Percentiles rank a stretch among this genome's conserved stretches.
These are phyloP conservation scores for Arabidopsis suecica DNA, from an alignment of 345 rosid species.

Conservation along the genomic window DNA sequence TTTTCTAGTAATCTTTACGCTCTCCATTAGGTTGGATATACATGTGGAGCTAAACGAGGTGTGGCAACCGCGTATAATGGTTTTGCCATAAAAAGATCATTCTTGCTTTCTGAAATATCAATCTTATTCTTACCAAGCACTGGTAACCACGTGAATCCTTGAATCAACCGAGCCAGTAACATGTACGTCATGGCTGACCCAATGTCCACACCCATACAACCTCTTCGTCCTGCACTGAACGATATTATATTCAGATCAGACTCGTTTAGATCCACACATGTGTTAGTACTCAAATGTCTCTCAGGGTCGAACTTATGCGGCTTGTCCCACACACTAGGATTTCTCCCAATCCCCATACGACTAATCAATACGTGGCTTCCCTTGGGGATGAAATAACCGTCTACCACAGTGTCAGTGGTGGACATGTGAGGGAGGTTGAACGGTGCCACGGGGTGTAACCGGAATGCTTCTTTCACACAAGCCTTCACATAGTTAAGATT, in stretches of 20 bases:
- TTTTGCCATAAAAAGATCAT: constrained; percentile 31
- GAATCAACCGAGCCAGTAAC: constrained; percentile 60
- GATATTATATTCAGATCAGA: constrained; percentile 48
- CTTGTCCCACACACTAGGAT: constrained; percentile 55
- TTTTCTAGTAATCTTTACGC: no score
- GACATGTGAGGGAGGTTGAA: constrained; percentile 61
- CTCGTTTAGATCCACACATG: constrained; percentile 41
- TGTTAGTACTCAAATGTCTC: constrained; percentile 44
- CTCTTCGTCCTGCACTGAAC: constrained; percentile 60
- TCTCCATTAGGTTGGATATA: constrained; percentile 28
- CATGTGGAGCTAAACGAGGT: constrained; percentile 48
- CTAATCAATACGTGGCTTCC: constrained; percentile 56
- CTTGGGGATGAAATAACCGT: constrained; percentile 59
- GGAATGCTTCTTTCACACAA: constrained; percentile 56
- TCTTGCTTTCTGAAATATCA: constrained; percentile 35
- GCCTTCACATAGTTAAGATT: constrained; percentile 58
- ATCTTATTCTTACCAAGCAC: constrained; percentile 24
- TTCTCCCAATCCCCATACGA: constrained; percentile 54
- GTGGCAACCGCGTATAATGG: constrained; percentile 47
- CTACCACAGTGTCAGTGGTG: constrained; percentile 34
- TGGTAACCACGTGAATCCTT: constrained; percentile 53
- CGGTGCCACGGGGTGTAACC: constrained; percentile 56
- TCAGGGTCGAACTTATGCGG: constrained; percentile 57
- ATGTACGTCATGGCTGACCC: constrained; percentile 57
- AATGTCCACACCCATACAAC: constrained; percentile 51